Evolutionary conservation across 495 filamentous ascomycete species (phyloP).

Genomic region (Talaromyces adpressus): DNA sequence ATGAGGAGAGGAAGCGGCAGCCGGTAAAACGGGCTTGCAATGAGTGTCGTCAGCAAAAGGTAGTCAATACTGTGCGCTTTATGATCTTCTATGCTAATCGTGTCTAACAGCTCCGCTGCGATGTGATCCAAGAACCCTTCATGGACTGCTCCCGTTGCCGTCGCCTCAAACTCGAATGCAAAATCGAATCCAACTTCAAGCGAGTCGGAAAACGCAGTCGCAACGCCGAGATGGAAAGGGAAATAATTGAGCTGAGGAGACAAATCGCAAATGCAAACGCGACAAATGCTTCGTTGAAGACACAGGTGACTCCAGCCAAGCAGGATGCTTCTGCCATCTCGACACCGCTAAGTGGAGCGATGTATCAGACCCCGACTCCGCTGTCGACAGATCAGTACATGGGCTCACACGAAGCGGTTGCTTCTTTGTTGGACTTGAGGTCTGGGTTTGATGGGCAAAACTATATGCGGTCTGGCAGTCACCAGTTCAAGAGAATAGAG

Average conservation of each 20-base stretch:
- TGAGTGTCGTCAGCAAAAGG: conserved; percentile 94
- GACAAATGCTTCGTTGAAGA: conserved; percentile 38
- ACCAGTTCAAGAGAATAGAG: conserved; percentile 51
- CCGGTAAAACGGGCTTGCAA: conserved; percentile 88
- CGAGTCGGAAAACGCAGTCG: conserved; percentile 84
- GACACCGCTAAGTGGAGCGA: conserved; percentile 38
- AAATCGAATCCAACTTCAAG: conserved; percentile 92
- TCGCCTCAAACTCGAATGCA: conserved; percentile 79
- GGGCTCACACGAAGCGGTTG: conserved; percentile 79
- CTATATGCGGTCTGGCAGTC: conserved; percentile 38
- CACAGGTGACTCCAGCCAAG: conserved; percentile 42
- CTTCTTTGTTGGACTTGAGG: conserved; percentile 68
- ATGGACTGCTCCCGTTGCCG: conserved; percentile 74
- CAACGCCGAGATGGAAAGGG: conserved; percentile 83
- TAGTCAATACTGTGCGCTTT: conserved; percentile 17
- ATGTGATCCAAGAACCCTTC: conserved; percentile 84
- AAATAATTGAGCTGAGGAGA: conserved; percentile 55
- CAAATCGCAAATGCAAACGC: conserved; percentile 51
- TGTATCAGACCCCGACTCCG: conserved; percentile 38
- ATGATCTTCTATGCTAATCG: background rate
- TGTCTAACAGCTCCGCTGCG: conserved; percentile 65
- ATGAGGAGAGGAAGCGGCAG: conserved; percentile 57
- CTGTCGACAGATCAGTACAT: conserved; percentile 54
- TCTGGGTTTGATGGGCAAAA: conserved; percentile 45
- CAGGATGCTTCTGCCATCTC: conserved; percentile 45